These are phyloP conservation scores for Aspergillus eucalypticola DNA, from an alignment of 2,329 filamentous ascomycete genomes.

Conservation along the genomic window DNA sequence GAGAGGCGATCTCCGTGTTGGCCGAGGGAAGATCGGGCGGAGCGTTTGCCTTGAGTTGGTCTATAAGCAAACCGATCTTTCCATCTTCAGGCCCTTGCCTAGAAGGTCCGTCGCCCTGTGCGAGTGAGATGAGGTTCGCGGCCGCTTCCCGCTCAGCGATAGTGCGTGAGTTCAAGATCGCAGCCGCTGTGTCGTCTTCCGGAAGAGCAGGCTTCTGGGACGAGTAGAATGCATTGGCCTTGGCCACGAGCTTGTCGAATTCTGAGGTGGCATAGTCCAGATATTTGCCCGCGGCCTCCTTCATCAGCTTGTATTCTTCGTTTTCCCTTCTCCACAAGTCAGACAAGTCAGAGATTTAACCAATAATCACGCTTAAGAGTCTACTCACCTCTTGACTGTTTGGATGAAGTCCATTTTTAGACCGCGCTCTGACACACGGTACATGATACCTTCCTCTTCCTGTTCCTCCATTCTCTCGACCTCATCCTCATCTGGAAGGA, in stretches of 20 bases:
- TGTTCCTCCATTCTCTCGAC: slow-evolving; percentile 59
- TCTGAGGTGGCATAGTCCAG: slow-evolving; percentile 27
- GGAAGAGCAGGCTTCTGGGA: slow-evolving; percentile 22
- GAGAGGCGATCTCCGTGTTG: slow-evolving; percentile 32
- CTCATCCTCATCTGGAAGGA: slow-evolving; percentile 58
- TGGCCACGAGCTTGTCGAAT: slow-evolving; percentile 28
- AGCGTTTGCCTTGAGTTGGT: slow-evolving; percentile 31
- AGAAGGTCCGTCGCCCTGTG: slow-evolving; percentile 18
- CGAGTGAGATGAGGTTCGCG: slow-evolving; percentile 34
- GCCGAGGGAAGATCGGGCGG: slow-evolving; percentile 28
- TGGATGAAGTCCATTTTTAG: slow-evolving; percentile 73
- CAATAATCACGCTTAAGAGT: neutral
- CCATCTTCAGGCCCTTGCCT: slow-evolving; percentile 15
- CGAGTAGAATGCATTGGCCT: slow-evolving; percentile 30
- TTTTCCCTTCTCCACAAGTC: slow-evolving; percentile 23
- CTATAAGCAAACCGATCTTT: slow-evolving; percentile 32
- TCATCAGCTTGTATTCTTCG: slow-evolving; percentile 21
- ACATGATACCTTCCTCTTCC: slow-evolving; percentile 63
- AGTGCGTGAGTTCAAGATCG: slow-evolving; percentile 29
- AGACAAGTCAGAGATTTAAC: slow-evolving; percentile 8
- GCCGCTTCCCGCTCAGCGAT: slow-evolving; percentile 35
- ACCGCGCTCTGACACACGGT: slow-evolving; percentile 64
- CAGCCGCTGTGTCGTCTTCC: slow-evolving; percentile 21
- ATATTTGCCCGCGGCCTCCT: slow-evolving; percentile 23
- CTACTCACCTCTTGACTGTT: slow-evolving; percentile 52